phyloP scores from a whole-genome alignment of 495 filamentous ascomycete species.

The Xylaria scruposa region DNA sequence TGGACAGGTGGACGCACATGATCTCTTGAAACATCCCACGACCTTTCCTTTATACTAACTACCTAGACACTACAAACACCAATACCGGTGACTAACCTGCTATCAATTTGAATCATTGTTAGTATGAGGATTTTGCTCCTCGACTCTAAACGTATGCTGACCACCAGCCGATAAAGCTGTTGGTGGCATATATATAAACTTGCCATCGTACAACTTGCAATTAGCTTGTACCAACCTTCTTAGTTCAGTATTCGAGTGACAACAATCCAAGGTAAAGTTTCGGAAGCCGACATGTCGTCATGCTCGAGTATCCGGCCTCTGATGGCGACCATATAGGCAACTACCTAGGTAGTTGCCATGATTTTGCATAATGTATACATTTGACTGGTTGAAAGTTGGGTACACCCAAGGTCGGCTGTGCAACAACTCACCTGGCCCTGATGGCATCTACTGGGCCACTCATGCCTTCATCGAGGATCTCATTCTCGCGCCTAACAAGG shows the following conservation, averaged over 20 bases:
- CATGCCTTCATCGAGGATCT: constrained; percentile 53
- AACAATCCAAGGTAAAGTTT: constrained; percentile 11
- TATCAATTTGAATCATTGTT: neutral
- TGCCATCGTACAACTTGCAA: neutral
- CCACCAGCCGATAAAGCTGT: neutral
- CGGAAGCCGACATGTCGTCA: constrained; percentile 34
- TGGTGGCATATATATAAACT: neutral
- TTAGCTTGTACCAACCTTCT: constrained; percentile 5
- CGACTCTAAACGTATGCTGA: neutral
- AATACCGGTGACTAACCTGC: neutral
- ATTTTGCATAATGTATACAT: neutral
- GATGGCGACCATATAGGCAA: neutral
- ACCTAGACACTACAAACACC: neutral
- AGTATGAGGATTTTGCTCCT: neutral
- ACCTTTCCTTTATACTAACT: neutral
- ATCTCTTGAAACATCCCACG: constrained; percentile 1
- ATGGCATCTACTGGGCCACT: neutral
- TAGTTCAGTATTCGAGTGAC: constrained; percentile 1
- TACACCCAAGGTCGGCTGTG: neutral
- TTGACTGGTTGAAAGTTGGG: neutral
- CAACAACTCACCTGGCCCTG: constrained; percentile 6
- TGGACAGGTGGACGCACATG: neutral
- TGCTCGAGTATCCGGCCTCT: neutral
- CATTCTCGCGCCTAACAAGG: constrained; percentile 50
- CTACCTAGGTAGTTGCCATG: neutral